Percentiles rank a stretch among this genome's conserved stretches.
phyloP scores from a whole-genome alignment of 352 stramenopile species.

The Thraustochytrium sp. region DNA sequence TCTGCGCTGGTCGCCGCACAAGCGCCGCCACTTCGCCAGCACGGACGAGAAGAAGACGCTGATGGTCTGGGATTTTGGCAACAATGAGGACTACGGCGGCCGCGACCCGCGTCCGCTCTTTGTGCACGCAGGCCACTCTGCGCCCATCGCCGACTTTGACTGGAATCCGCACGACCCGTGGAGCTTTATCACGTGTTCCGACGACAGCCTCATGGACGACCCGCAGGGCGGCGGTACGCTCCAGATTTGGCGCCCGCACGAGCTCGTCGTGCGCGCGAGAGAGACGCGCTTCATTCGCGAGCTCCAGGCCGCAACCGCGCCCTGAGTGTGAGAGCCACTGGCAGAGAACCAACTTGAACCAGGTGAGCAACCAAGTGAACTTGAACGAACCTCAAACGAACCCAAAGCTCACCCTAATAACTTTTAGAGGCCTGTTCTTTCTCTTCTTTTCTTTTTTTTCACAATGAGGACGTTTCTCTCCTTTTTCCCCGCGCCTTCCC shows the following conservation, averaged over 20 bases:
- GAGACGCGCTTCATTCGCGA: not conserved
- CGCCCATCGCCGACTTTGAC: slow-evolving; percentile 1
- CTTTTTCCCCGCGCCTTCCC: not conserved
- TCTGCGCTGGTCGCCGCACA: slow-evolving; percentile 13
- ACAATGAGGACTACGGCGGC: not conserved
- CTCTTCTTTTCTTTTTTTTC: not conserved
- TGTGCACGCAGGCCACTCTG: not conserved
- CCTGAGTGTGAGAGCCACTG: no score
- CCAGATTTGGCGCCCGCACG: not conserved
- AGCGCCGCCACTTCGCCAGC: slow-evolving; percentile 8
- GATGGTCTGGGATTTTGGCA: not conserved
- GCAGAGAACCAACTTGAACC: no score
- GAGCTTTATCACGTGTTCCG: not conserved
- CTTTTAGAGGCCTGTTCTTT: not conserved
- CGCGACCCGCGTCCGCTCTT: not conserved
- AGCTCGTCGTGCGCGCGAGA: not conserved
- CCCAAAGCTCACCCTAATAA: not conserved
- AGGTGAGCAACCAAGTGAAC: no score
- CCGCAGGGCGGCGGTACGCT: not conserved
- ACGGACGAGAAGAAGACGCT: slow-evolving; percentile 3
- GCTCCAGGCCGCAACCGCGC: no score
- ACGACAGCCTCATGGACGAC: slow-evolving; percentile 8
- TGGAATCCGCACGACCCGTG: slow-evolving; percentile 20
- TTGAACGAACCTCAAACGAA: no score
- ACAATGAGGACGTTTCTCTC: not conserved